These are phyloP conservation scores for Penicillium steckii DNA, from an alignment of 495 filamentous ascomycete species.

Conservation along the genomic window DNA sequence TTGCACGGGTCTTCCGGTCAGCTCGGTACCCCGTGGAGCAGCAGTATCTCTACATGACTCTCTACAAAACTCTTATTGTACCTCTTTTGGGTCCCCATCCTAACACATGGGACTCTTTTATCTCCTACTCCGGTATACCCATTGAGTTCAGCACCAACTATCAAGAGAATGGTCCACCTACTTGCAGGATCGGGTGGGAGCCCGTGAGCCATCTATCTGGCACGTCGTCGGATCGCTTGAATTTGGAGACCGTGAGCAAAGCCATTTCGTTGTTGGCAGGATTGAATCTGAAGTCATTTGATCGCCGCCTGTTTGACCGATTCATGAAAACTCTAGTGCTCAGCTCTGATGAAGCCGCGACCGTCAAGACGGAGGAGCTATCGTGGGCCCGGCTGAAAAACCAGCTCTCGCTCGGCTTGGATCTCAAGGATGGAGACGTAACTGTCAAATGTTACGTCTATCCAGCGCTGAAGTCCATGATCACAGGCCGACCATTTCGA, in stretches of 20 bases:
- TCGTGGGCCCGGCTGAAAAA: neutral
- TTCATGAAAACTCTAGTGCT: neutral
- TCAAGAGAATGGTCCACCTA: neutral
- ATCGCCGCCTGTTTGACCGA: neutral
- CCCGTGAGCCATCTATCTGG: neutral
- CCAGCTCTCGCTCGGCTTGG: neutral
- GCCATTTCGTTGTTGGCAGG: neutral
- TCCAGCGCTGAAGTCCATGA: neutral
- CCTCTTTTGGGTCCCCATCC: neutral
- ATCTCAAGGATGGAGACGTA: neutral
- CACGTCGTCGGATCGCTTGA: neutral
- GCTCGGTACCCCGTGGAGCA: neutral
- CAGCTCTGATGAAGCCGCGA: neutral
- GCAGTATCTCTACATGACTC: neutral
- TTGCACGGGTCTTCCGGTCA: neutral
- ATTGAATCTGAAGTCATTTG: neutral
- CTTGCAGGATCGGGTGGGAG: neutral
- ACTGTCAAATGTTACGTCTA: neutral
- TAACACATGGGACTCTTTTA: neutral
- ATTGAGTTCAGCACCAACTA: neutral
- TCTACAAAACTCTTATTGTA: neutral
- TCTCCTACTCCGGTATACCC: neutral
- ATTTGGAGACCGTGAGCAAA: neutral
- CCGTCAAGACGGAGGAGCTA: neutral
- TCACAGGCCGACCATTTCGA: neutral